These are phyloP conservation scores for Xanthoconium separans DNA, from an alignment of 1,284 basidiomycete species.

Conservation along the genomic window DNA sequence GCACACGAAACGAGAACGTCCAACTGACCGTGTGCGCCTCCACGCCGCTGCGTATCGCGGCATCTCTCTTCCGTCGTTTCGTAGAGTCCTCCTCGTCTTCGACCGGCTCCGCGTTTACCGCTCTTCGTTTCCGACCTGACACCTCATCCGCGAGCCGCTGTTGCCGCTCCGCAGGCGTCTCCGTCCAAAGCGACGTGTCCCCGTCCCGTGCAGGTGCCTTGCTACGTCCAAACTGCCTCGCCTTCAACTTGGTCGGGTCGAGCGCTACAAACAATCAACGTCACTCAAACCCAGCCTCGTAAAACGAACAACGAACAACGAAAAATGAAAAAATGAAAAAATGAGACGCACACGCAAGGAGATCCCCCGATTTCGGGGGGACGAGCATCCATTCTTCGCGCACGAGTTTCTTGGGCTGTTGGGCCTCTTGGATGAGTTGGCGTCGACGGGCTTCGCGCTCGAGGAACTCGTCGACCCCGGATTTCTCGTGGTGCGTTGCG, in stretches of 20 bases:
- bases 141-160: slow-evolving; percentile 86
- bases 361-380: slow-evolving; percentile 76
- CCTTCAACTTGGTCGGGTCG: slow-evolving; percentile 71
- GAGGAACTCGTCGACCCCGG: slow-evolving; percentile 73
- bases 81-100: slow-evolving; percentile 27
- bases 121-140: slow-evolving; percentile 76
- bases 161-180: slow-evolving; percentile 86
- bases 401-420: slow-evolving; percentile 70
- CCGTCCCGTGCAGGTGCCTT: slow-evolving; percentile 44
- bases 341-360: slow-evolving; percentile 65
- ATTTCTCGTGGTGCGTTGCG: slow-evolving; percentile 30
- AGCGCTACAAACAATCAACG: slow-evolving; percentile 49
- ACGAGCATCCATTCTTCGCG: slow-evolving; percentile 96
- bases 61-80: slow-evolving; percentile 68
- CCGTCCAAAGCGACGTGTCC: slow-evolving; percentile 82
- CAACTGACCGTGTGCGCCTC: slow-evolving; percentile 76
- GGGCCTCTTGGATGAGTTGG: slow-evolving; percentile 67
- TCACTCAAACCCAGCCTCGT: not conserved
- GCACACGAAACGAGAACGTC: not conserved
- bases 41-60: slow-evolving; percentile 66
- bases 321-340: too few species aligned
- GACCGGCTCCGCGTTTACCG: slow-evolving; percentile 48
- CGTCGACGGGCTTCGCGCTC: slow-evolving; percentile 77
- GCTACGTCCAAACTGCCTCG: slow-evolving; percentile 74
- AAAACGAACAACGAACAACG: too few species aligned